Conservation (phyloP, 2,329 filamentous ascomycete species). For the Cladophialophora carrionii region DNA sequence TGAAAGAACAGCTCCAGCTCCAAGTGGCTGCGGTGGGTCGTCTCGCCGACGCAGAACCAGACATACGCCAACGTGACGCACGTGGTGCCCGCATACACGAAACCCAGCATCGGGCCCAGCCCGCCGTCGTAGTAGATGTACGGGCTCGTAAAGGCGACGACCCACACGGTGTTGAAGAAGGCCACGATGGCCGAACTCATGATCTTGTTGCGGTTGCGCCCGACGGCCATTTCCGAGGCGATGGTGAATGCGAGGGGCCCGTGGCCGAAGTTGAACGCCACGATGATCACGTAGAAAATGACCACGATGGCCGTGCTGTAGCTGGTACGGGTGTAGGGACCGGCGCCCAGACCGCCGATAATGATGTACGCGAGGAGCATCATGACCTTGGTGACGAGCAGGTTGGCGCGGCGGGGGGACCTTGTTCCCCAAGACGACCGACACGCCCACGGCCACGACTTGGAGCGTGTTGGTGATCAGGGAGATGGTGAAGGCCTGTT, state of each 20-base stretch:
- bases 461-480: slow-evolving; percentile 21
- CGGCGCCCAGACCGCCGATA: slow-evolving; percentile 19
- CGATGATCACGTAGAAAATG: slow-evolving; percentile 32
- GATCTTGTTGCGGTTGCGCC: slow-evolving; percentile 55
- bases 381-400: slow-evolving; percentile 23
- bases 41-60: slow-evolving; percentile 46
- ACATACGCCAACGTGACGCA: slow-evolving; percentile 40
- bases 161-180: slow-evolving; percentile 45
- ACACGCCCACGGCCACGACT: slow-evolving; percentile 18
- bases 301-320: slow-evolving; percentile 20
- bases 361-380: slow-evolving; percentile 22
- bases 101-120: slow-evolving; percentile 44
- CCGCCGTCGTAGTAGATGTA: slow-evolving; percentile 45
- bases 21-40: slow-evolving; percentile 44
- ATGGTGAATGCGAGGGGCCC: slow-evolving; percentile 51
- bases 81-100: slow-evolving; percentile 43
- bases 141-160: slow-evolving; percentile 43
- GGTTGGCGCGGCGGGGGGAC: slow-evolving; percentile 10
- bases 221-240: slow-evolving; percentile 53
- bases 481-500: slow-evolving; percentile 19
- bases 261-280: slow-evolving; percentile 51
- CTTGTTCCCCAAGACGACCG: slow-evolving; percentile 20
- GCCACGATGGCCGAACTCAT: slow-evolving; percentile 49
- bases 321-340: slow-evolving; percentile 39
- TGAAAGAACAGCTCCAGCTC: slow-evolving; percentile 49